Conservation (phyloP, 306 rosid genomes). For the Vachellia collinsii region DNA sequence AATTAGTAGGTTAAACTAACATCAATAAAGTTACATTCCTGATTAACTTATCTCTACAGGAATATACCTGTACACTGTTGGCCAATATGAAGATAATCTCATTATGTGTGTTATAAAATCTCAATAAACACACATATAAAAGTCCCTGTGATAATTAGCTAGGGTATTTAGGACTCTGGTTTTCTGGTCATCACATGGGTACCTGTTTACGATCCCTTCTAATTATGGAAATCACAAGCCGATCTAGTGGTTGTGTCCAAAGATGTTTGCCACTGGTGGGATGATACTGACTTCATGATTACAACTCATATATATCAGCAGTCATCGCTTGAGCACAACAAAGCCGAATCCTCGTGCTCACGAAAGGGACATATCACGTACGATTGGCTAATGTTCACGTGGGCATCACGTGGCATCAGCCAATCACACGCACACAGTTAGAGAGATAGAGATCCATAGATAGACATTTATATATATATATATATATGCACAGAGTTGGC, state of each 20-base stretch:
- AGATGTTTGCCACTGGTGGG: constrained; percentile 34
- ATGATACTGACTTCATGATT: constrained; percentile 16
- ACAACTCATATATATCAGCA: constrained; percentile 1
- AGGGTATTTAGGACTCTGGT: background rate
- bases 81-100: no score
- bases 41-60: no score
- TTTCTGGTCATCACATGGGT: background rate
- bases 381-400: constrained; percentile 30
- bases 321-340: background rate
- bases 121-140: background rate
- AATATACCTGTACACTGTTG: no score
- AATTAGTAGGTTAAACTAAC: no score
- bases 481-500: background rate
- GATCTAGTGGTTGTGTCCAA: constrained; percentile 16
- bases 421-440: background rate
- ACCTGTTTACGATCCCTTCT: constrained; percentile 1
- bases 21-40: no score
- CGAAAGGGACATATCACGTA: background rate
- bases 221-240: background rate
- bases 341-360: background rate
- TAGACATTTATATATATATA: no score
- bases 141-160: background rate
- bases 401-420: constrained; percentile 40
- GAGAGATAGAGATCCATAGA: background rate
- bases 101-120: no score